These are phyloP conservation scores for Metschnikowia lachancei DNA, from an alignment of 805 yeast species.

Conservation along the genomic window DNA sequence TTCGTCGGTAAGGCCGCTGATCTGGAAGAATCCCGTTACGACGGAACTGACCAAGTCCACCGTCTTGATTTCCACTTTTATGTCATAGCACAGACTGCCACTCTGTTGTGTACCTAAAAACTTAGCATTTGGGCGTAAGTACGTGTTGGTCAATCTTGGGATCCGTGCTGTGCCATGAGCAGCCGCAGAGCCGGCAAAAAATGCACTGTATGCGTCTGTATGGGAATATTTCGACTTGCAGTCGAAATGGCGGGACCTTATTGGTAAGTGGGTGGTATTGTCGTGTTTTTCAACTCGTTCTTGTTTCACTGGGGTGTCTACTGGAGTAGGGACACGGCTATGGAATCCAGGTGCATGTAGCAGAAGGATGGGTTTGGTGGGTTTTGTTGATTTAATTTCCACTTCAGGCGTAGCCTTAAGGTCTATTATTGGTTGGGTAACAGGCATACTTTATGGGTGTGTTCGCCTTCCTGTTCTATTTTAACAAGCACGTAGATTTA, in stretches of 20 bases:
- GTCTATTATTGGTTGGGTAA: slow-evolving; percentile 8
- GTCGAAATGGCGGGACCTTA: not conserved
- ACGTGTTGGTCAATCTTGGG: slow-evolving; percentile 38
- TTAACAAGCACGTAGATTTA: too few relatives aligned
- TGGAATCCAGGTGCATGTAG: slow-evolving; percentile 11
- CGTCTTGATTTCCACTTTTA: slow-evolving; percentile 62
- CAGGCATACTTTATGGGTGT: slow-evolving; percentile 13
- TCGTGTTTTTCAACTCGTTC: not conserved
- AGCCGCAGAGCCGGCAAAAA: slow-evolving; percentile 11
- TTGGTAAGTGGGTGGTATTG: not conserved
- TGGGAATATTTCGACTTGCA: slow-evolving; percentile 4
- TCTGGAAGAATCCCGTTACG: slow-evolving; percentile 59
- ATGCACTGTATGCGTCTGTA: slow-evolving; percentile 11
- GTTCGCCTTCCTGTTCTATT: too few relatives aligned
- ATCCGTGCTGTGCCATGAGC: slow-evolving; percentile 9
- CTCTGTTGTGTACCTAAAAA: slow-evolving; percentile 72
- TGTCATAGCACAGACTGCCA: slow-evolving; percentile 62
- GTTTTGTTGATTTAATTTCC: not conserved
- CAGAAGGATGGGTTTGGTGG: not conserved
- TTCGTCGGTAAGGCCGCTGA: slow-evolving; percentile 60
- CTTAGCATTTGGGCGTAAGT: slow-evolving; percentile 57
- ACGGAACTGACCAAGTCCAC: slow-evolving; percentile 52
- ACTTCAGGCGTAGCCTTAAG: slow-evolving; percentile 1
- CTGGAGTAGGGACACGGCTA: not conserved
- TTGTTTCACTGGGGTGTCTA: not conserved